Base-by-base conservation (phyloP, 2,329 filamentous ascomycete species). In the Colletotrichum liaoningense region DNA sequence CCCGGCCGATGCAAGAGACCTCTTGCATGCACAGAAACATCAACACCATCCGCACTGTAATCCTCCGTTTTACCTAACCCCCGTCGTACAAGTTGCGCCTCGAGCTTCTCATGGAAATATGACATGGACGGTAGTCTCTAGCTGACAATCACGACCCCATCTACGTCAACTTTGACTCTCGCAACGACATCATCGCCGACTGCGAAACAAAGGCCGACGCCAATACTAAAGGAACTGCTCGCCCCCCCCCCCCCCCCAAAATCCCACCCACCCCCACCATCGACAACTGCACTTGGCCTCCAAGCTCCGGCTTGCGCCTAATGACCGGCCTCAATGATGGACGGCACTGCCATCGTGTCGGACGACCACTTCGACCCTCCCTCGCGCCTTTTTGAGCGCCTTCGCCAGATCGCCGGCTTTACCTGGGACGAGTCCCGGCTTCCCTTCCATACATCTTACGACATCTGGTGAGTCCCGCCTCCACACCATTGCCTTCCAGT, bases 401-500 rank as follows among this genome's bases (percentile, higher is more conserved):
- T 95, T 76, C 88, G 90, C 75, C 92, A 94, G 80, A 88, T 95
- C 76, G 88, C 92, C 58, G 93, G 93, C 66, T 95, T 94, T 80
- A 90, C 89, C 7, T 95, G 93, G 93, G 93, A 95, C 81, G 92
- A 94, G 76, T 87, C 89, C 16, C 81, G 79, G 70, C 82, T 83
- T 30, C 89, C 90, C 12, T 85, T 88, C 69, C 91, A 92, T 79
- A 89, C 89, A 63, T 94, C 92, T 78, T 98, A 98, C 83, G 95
- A 97, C 81, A 95, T 95, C 85, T 98, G 95, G 95, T 91, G 85
- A 78, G 83, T 78, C 33, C 7, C 28, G 59, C 56, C 63, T 67
- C 69, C 65, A 54, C 59, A 52, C 14, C 16, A 49, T n/a, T n/a
- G 19, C 8, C 42, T 49, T 49, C 38, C 16, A 19, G 38, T 63